A percentile compares a stretch with the other conserved stretches of the same genome.
Conservation (phyloP, 306 rosid genomes). For the Prosopis cineraria region DNA sequence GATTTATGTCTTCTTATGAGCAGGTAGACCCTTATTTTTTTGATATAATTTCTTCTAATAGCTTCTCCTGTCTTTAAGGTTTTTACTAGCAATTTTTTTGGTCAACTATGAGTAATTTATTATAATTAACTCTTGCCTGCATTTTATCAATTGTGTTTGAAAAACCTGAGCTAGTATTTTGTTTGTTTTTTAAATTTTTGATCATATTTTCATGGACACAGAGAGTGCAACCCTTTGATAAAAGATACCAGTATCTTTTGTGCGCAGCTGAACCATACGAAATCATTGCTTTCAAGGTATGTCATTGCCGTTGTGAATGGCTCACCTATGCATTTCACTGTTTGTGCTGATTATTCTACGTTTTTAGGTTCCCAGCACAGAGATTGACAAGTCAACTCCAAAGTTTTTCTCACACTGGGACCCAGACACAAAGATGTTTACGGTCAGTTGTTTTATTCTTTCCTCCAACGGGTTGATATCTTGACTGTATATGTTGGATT, state of each 20-base stretch:
- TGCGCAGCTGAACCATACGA: conserved; percentile 97
- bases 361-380: conserved; percentile 92
- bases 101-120: neutral
- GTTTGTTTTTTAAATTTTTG: neutral
- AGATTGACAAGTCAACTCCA: conserved; percentile 90
- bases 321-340: neutral
- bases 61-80: neutral
- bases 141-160: conserved; percentile 2
- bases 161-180: conserved; percentile 10
- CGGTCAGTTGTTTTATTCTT: conserved; percentile 53
- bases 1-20: conserved; percentile 97
- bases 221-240: conserved; percentile 85
- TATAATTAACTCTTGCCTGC: neutral
- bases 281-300: conserved; percentile 90
- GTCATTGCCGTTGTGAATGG: neutral
- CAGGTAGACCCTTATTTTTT: conserved; percentile 55
- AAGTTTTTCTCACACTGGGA: conserved; percentile 99
- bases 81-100: neutral
- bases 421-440: conserved; percentile 97
- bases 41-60: neutral
- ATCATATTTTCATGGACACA: conserved; percentile 35
- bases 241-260: conserved; percentile 81
- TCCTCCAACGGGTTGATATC: neutral
- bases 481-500: conserved; percentile 12
- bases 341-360: conserved; percentile 16